Evolutionary conservation across 2,329 filamentous ascomycete genomes (phyloP).

Genomic region (Daldinia eschscholtzii): DNA sequence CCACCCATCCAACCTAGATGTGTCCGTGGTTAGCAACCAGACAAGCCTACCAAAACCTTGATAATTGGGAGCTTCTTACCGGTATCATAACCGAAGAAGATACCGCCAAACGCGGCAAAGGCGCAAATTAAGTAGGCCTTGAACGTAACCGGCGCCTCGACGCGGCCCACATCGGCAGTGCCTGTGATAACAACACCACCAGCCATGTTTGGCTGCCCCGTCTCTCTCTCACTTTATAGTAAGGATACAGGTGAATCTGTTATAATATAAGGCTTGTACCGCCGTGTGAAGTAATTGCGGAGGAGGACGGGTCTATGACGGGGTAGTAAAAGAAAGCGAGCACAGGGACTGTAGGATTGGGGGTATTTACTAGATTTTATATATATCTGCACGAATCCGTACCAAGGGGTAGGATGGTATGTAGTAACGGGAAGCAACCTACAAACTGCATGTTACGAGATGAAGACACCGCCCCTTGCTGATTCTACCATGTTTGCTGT

Average conservation of each 20-base stretch:
- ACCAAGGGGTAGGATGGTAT: slow-evolving; percentile 24
- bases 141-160: slow-evolving; percentile 77
- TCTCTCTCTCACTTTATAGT: slow-evolving; percentile 35
- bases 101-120: slow-evolving; percentile 78
- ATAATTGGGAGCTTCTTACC: slow-evolving; percentile 57
- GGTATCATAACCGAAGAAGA: slow-evolving; percentile 84
- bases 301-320: slow-evolving; percentile 43
- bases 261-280: slow-evolving; percentile 39
- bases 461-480: slow-evolving; percentile 32
- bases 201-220: slow-evolving; percentile 48
- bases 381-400: slow-evolving; percentile 42
- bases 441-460: slow-evolving; percentile 35
- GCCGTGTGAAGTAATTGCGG: slow-evolving; percentile 37
- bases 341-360: slow-evolving; percentile 39
- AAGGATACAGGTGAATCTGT: slow-evolving; percentile 35
- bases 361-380: slow-evolving; percentile 46
- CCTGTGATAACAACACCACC: slow-evolving; percentile 49
- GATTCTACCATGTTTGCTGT: slow-evolving; percentile 28
- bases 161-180: slow-evolving; percentile 66
- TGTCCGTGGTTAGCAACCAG: slow-evolving; percentile 15
- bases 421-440: slow-evolving; percentile 35
- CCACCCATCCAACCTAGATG: slow-evolving; percentile 65
- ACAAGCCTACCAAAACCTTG: neutral
- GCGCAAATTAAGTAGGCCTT: slow-evolving; percentile 78
- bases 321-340: slow-evolving; percentile 33